Evolutionary conservation across 1,284 basidiomycete species (phyloP).

Genomic region (Trichosporon faecale): DNA sequence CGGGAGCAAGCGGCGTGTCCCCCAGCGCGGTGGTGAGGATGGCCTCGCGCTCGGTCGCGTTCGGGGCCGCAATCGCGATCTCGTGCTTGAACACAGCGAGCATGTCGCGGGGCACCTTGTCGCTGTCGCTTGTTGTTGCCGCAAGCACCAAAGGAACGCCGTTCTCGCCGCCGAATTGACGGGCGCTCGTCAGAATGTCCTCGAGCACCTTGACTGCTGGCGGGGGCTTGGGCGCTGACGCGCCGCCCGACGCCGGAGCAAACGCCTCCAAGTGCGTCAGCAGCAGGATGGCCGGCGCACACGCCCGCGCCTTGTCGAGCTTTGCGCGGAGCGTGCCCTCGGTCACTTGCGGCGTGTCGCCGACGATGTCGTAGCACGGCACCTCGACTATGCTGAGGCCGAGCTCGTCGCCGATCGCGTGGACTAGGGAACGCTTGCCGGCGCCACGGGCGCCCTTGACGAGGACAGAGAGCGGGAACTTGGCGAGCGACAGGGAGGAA

Average conservation of each 20-base stretch:
- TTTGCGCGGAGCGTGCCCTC: conserved; percentile 71
- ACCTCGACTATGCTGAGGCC: conserved; percentile 75
- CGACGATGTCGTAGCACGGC: conserved; percentile 77
- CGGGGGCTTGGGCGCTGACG: conserved; percentile 46
- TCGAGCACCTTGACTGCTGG: conserved; percentile 40
- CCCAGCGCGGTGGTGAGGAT: conserved; percentile 61
- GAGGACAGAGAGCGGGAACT: conserved; percentile 49
- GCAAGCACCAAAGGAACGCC: conserved; percentile 67
- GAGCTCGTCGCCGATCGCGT: conserved; percentile 34
- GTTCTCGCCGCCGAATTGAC: conserved; percentile 20
- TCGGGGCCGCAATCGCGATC: conserved; percentile 72
- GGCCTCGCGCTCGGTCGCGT: conserved; percentile 67
- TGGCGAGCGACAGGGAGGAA: conserved; percentile 26
- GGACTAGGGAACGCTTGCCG: conserved; percentile 55
- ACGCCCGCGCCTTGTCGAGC: conserved; percentile 74
- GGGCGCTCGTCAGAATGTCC: conserved; percentile 26
- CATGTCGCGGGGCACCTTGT: conserved; percentile 65
- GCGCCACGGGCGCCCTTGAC: conserved; percentile 56
- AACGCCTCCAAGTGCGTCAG: conserved; percentile 83
- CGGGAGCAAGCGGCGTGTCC: conserved; percentile 61
- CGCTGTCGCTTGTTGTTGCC: conserved; percentile 70
- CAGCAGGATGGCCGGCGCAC: conserved; percentile 81
- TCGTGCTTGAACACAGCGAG: conserved; percentile 85
- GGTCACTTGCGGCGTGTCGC: conserved; percentile 75
- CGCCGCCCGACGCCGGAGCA: conserved; percentile 65